phyloP scores from a whole-genome alignment of 2,329 filamentous ascomycete species.

The Epichloe bromicola region DNA sequence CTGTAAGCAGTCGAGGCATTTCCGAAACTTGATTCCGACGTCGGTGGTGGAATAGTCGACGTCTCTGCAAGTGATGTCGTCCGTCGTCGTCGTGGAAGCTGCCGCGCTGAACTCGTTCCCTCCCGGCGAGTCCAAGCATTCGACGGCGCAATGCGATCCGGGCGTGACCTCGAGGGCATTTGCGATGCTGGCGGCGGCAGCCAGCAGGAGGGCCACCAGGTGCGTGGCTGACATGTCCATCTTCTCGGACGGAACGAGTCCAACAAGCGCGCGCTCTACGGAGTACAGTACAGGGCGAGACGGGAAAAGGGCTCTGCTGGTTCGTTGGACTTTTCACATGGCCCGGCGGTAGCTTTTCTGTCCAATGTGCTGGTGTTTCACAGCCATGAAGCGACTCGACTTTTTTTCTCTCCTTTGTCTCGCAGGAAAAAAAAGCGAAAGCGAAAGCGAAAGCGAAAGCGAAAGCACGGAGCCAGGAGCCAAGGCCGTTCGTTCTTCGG shows the following conservation, averaged over 20 bases:
- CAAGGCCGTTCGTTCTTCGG: too few relatives aligned
- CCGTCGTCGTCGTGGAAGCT: slow-evolving; percentile 27
- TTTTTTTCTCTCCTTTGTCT: neutral
- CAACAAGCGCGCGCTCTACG: too few relatives aligned
- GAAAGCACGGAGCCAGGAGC: too few relatives aligned
- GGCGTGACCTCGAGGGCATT: slow-evolving; percentile 33
- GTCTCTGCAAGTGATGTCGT: slow-evolving; percentile 35
- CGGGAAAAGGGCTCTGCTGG: too few relatives aligned
- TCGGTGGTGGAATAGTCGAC: slow-evolving; percentile 23
- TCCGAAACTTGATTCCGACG: slow-evolving; percentile 31
- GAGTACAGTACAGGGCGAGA: too few relatives aligned
- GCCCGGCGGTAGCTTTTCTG: too few relatives aligned
- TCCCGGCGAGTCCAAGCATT: slow-evolving; percentile 29
- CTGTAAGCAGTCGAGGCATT: slow-evolving; percentile 33
- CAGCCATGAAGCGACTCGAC: too few relatives aligned
- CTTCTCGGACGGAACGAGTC: too few relatives aligned
- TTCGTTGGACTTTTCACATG: too few relatives aligned
- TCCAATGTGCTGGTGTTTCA: too few relatives aligned
- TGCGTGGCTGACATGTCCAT: too few relatives aligned
- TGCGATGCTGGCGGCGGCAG: slow-evolving; percentile 8
- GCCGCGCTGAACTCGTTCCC: slow-evolving; percentile 20
- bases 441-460: too few relatives aligned
- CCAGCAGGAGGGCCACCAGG: slow-evolving; percentile 7
- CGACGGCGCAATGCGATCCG: slow-evolving; percentile 34
- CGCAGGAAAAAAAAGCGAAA: neutral